Conservation (phyloP, 2,329 filamentous ascomycete genomes). For the Botrytis deweyae region DNA sequence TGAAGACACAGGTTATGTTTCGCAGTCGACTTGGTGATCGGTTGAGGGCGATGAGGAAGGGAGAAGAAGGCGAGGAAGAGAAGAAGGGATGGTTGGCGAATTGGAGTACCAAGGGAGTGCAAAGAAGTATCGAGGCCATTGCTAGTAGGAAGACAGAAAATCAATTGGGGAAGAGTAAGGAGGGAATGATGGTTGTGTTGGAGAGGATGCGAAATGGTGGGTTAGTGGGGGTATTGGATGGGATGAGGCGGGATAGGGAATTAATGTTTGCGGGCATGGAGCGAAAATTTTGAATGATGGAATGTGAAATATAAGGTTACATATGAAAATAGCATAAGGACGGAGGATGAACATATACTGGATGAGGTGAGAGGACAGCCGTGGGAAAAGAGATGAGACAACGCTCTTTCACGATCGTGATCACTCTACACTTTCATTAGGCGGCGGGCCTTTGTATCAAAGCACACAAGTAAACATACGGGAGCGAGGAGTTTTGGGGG, state of each 20-base stretch:
- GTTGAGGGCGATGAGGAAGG: slow-evolving; percentile 40
- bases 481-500: slow-evolving; percentile 36
- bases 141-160: slow-evolving; percentile 75
- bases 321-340: neutral
- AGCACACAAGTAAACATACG: slow-evolving; percentile 25
- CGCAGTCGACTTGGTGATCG: slow-evolving; percentile 70
- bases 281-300: slow-evolving; percentile 23
- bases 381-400: neutral
- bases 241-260: slow-evolving; percentile 61
- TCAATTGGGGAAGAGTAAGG: slow-evolving; percentile 75
- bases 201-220: slow-evolving; percentile 68
- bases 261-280: slow-evolving; percentile 28
- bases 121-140: slow-evolving; percentile 76
- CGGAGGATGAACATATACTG: neutral
- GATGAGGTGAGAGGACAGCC: neutral
- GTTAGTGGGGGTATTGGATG: slow-evolving; percentile 67
- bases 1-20: slow-evolving; percentile 72
- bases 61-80: slow-evolving; percentile 46
- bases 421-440: slow-evolving; percentile 21
- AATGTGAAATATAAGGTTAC: slow-evolving; percentile 19
- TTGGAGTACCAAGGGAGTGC: slow-evolving; percentile 70
- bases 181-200: slow-evolving; percentile 80
- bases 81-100: slow-evolving; percentile 52
- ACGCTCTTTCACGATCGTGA: slow-evolving; percentile 7
- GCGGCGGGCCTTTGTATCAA: slow-evolving; percentile 28